Evolutionary conservation across 163 green algal species (phyloP), one percentile per base, ranked within the genome.

Genomic region (Botryococcus braunii): DNA sequence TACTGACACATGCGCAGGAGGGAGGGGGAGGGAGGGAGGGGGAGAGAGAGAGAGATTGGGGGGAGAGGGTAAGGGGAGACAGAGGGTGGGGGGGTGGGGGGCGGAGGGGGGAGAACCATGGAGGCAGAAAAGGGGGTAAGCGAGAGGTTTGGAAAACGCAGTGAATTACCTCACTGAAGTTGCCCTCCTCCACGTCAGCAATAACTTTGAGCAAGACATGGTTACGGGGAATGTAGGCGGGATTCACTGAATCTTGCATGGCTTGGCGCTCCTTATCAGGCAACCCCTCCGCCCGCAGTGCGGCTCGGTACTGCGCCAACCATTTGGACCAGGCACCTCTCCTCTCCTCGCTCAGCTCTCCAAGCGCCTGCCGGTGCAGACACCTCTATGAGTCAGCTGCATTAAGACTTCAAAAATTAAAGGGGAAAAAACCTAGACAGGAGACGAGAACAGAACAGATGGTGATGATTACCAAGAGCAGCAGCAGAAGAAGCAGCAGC

Each of bases 191-290:
- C 0, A 82, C 88, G 0, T 73, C 77, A 21, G 79, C 74, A 47
- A 95, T 95, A 25, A 84, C 80, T 21, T 75, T 65, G 62, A 89
- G 82, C 72, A 95, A 73, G 41, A 95, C 74, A 78, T 95, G 88
- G 74, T 96, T 92, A 1, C 90, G 76, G 0, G 89, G 83, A 9
- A 96, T 76, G 72, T 92, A 90, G 52, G 84, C 85, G 5, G 90
- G 90, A 75, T 88, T 92, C 34, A 69, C 79, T 1, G 31, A 35
- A 27, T 84, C 69, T 78, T 95, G 87, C 8, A 71, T 57, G 34
- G 71, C 72, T 46, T 58, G 58, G 1, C 84, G 76, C 48, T 80
- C 52, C 2, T 61, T 71, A 1, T 86, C 74, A 1, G 69, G 25
- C 66, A 75, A 7, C 0, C 81, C 85, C 43, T 91, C 80, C 9